These are phyloP conservation scores for Lunularia cruciata DNA, from an alignment of 225 moss, liverwort and hornwort genomes.

Conservation along the genomic window DNA sequence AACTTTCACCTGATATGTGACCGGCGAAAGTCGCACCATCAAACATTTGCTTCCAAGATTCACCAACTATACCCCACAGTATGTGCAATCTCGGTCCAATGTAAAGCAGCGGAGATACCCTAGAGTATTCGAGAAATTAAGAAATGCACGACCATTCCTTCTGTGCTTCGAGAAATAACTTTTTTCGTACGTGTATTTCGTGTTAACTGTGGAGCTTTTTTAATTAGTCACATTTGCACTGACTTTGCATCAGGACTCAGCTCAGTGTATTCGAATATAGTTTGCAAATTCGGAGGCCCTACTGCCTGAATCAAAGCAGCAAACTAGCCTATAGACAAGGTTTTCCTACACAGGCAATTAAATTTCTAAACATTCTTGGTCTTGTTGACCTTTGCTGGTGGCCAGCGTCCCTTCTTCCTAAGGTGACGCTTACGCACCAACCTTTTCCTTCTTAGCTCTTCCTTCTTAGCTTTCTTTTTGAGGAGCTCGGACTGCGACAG, in stretches of 20 bases:
- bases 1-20: too few relatives aligned
- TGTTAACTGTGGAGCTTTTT: background rate
- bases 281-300: background rate
- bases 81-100: too few relatives aligned
- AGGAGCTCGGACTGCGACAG: slow-evolving; percentile 23
- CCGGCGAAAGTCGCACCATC: too few relatives aligned
- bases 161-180: background rate
- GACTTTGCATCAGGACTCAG: slow-evolving; percentile 5
- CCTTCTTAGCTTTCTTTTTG: slow-evolving; percentile 25
- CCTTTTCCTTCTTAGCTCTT: slow-evolving; percentile 29
- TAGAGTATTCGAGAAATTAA: too few relatives aligned
- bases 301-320: slow-evolving; percentile 4
- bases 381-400: slow-evolving; percentile 24
- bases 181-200: background rate
- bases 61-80: too few relatives aligned
- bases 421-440: slow-evolving; percentile 33
- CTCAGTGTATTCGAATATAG: slow-evolving; percentile 9
- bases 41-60: too few relatives aligned
- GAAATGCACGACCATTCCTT: too few relatives aligned
- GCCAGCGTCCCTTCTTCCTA: slow-evolving; percentile 29
- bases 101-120: too few relatives aligned
- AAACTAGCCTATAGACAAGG: slow-evolving; percentile 13
- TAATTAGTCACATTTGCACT: background rate
- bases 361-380: slow-evolving; percentile 21
- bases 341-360: background rate